Evolutionary conservation across 2,329 filamentous ascomycete genomes (phyloP).

Genomic region (Xylariaceae sp.): DNA sequence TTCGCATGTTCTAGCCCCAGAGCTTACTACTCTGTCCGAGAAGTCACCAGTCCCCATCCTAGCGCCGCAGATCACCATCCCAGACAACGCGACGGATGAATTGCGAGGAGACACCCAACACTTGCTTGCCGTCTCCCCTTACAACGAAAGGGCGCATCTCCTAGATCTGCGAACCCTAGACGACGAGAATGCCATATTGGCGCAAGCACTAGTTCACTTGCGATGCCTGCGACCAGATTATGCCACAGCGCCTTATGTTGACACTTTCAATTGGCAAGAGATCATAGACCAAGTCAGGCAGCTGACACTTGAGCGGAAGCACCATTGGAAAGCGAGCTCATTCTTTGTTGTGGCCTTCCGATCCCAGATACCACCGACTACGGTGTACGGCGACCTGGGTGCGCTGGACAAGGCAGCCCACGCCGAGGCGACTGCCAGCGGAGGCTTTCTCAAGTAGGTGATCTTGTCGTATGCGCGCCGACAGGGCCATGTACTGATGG

Average conservation of each 20-base stretch:
- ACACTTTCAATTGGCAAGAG: slow-evolving; percentile 72
- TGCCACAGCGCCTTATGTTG: slow-evolving; percentile 68
- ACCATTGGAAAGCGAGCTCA: slow-evolving; percentile 55
- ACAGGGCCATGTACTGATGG: slow-evolving; percentile 5
- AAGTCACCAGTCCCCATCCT: slow-evolving; percentile 16
- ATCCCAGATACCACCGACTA: slow-evolving; percentile 64
- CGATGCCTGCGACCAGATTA: slow-evolving; percentile 64
- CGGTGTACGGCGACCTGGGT: slow-evolving; percentile 65
- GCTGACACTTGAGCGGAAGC: slow-evolving; percentile 44
- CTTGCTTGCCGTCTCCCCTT: slow-evolving; percentile 67
- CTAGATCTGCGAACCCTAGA: slow-evolving; percentile 68
- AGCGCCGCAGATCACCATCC: slow-evolving; percentile 9
- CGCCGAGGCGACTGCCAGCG: slow-evolving; percentile 71
- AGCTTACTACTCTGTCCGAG: background rate
- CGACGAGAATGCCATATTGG: slow-evolving; percentile 63
- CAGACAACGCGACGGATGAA: background rate
- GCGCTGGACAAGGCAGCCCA: slow-evolving; percentile 75
- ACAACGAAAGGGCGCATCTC: slow-evolving; percentile 65
- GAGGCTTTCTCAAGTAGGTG: slow-evolving; percentile 73
- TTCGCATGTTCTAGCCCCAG: slow-evolving; percentile 1
- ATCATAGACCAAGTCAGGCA: slow-evolving; percentile 56
- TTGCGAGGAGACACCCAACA: slow-evolving; percentile 14
- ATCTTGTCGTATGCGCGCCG: slow-evolving; percentile 14
- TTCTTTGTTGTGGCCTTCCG: slow-evolving; percentile 88
- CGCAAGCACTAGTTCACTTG: slow-evolving; percentile 65